phyloP scores from a whole-genome alignment of 2,329 filamentous ascomycete species.

The Hymenoscyphus salicellus region DNA sequence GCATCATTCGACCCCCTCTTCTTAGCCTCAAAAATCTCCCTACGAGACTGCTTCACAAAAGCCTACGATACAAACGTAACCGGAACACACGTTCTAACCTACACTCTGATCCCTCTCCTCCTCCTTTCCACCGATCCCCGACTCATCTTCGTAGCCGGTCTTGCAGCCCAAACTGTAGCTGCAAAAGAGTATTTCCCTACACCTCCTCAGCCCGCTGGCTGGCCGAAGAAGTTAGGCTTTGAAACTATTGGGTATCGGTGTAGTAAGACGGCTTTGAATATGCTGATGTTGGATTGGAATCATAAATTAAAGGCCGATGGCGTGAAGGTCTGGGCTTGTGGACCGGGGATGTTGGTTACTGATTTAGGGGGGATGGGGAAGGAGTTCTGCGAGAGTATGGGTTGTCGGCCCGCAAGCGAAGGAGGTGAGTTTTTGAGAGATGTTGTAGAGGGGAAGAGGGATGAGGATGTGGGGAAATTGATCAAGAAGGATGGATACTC shows the following conservation, averaged over 20 bases:
- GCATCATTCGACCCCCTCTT: constrained; percentile 35
- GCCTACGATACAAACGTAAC: constrained; percentile 45
- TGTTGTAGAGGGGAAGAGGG: constrained; percentile 42
- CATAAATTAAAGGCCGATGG: constrained; percentile 46
- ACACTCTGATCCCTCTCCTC: constrained; percentile 41
- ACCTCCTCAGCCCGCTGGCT: constrained; percentile 34
- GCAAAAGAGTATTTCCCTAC: background rate
- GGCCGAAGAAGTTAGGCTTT: constrained; percentile 39
- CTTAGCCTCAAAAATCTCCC: constrained; percentile 28
- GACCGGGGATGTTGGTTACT: constrained; percentile 49
- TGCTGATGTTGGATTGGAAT: constrained; percentile 47
- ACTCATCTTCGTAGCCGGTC: constrained; percentile 48
- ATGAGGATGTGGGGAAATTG: constrained; percentile 42
- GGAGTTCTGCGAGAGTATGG: constrained; percentile 19
- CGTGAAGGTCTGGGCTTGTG: constrained; percentile 49
- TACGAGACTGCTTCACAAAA: constrained; percentile 41
- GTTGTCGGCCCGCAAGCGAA: constrained; percentile 37
- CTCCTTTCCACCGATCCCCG: constrained; percentile 44
- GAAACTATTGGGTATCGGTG: constrained; percentile 39
- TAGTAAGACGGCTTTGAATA: constrained; percentile 46
- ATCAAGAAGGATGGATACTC: constrained; percentile 26
- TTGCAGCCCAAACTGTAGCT: constrained; percentile 34
- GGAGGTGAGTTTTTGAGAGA: constrained; percentile 41
- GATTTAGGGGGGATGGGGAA: constrained; percentile 39
- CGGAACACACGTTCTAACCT: constrained; percentile 40